Evolutionary conservation across 1,139 yeast genomes (phyloP).

Genomic region (Protomyces pachydermus): DNA sequence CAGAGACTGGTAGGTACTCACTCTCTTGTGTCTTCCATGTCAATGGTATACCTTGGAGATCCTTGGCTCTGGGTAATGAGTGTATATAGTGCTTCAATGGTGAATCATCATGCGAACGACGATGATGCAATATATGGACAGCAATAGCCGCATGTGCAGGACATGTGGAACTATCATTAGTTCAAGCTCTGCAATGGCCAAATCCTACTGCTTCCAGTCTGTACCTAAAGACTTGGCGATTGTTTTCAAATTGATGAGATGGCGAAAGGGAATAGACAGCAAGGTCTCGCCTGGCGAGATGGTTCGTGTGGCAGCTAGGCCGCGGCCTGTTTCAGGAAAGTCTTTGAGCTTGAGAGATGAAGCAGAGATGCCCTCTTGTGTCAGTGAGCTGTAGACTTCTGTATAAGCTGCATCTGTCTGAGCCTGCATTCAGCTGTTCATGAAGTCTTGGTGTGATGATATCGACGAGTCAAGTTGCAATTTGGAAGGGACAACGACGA

Average conservation of each 20-base stretch:
- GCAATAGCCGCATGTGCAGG: conserved; percentile 23
- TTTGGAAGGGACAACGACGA: background rate
- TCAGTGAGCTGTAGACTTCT: background rate
- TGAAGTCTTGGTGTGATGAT: too few relatives aligned
- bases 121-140: conserved; percentile 6
- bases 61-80: conserved; percentile 4
- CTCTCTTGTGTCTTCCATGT: background rate
- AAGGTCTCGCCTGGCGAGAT: conserved; percentile 11
- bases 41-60: conserved; percentile 6
- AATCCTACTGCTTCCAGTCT: conserved; percentile 15
- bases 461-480: too few relatives aligned
- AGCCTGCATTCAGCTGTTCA: background rate
- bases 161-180: conserved; percentile 4
- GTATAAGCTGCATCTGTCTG: background rate
- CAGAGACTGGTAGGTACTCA: background rate
- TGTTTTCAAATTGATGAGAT: conserved; percentile 13
- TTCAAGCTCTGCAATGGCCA: too few relatives aligned
- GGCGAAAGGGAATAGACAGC: conserved; percentile 8
- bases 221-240: conserved; percentile 1
- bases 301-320: conserved; percentile 3
- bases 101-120: background rate
- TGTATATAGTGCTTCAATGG: background rate
- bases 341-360: background rate
- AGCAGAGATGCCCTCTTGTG: background rate
- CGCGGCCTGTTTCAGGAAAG: conserved; percentile 9